Conservation (phyloP, 2,329 filamentous ascomycete species). For the Drechslera avenae region DNA sequence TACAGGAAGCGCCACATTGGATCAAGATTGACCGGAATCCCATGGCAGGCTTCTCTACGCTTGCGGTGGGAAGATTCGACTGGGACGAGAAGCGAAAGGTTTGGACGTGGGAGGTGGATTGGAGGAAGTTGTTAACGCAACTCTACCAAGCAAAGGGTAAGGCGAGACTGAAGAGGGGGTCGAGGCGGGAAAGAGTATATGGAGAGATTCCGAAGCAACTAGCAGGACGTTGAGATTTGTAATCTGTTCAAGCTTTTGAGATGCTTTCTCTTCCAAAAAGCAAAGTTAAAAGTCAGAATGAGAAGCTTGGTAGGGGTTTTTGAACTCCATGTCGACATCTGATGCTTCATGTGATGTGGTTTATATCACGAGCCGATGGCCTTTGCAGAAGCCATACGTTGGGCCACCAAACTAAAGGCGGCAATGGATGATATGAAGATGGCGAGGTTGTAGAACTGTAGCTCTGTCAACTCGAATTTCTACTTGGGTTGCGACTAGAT, state of each 20-base stretch:
- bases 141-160: conserved; percentile 22
- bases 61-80: conserved; percentile 11
- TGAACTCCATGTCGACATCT: too few species aligned
- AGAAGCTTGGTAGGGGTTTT: too few species aligned
- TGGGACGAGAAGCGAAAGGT: conserved; percentile 25
- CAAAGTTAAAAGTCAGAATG: too few species aligned
- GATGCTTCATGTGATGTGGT: too few species aligned
- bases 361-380: conserved; percentile 7
- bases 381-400: conserved; percentile 67
- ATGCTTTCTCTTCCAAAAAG: too few species aligned
- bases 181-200: neutral
- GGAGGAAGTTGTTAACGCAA: conserved; percentile 23
- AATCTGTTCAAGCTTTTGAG: too few species aligned
- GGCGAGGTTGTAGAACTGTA: conserved; percentile 94
- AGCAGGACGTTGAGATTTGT: too few species aligned
- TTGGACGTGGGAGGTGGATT: conserved; percentile 30
- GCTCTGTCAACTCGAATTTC: neutral
- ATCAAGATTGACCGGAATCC: conserved; percentile 23
- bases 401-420: conserved; percentile 89
- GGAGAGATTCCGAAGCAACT: too few species aligned
- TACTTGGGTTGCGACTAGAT: neutral
- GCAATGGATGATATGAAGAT: conserved; percentile 96
- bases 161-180: neutral
- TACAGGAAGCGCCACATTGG: conserved; percentile 24
- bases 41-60: conserved; percentile 16